These are phyloP conservation scores for Allium cepa DNA, from an alignment of 106 monocot genomes.

Conservation along the genomic window DNA sequence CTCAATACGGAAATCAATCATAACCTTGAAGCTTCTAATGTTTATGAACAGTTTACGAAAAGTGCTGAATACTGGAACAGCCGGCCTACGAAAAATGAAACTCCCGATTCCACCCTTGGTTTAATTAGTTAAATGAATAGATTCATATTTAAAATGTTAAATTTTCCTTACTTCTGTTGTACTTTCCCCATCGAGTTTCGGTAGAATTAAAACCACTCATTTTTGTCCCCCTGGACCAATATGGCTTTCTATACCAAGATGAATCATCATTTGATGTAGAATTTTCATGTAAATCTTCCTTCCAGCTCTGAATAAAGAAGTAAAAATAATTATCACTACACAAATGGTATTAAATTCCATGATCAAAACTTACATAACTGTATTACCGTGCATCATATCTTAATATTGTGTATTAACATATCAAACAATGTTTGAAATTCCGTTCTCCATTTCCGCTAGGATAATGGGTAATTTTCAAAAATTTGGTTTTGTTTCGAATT, in stretches of 20 bases:
- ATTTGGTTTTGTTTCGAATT: no score
- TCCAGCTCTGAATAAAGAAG: slow-evolving; percentile 58
- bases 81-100: no score
- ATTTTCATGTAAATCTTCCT: slow-evolving; percentile 24
- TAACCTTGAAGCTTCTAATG: no score
- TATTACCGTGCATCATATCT: neutral
- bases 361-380: neutral
- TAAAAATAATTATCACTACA: neutral
- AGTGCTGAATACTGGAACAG: neutral
- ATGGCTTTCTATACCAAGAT: slow-evolving; percentile 61
- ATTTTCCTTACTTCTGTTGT: slow-evolving; percentile 34
- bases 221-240: slow-evolving; percentile 45
- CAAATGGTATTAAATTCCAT: neutral
- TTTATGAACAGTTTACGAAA: neutral
- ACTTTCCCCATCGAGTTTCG: slow-evolving; percentile 21
- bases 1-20: no score
- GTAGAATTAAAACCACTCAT: slow-evolving; percentile 30
- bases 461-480: neutral
- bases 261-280: slow-evolving; percentile 11
- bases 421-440: neutral
- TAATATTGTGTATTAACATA: neutral
- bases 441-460: neutral
- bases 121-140: no score
- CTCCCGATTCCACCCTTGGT: no score
- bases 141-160: neutral